Evolutionary conservation across 192 early-diverging fungal species (phyloP).

Genomic region (Glomus cerebriforme): DNA sequence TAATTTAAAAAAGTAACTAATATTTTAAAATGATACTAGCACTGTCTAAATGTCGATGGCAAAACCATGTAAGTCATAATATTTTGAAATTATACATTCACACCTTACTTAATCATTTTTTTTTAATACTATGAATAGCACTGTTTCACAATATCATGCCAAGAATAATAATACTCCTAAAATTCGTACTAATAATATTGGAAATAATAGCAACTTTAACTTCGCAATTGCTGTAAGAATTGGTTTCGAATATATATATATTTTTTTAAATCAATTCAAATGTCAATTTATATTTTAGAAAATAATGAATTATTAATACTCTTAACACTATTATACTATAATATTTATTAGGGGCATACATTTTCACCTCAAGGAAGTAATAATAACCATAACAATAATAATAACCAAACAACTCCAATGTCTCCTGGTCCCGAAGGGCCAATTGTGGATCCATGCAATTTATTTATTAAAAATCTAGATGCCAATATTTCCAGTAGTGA

Average conservation of each 20-base stretch:
- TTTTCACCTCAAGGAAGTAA: conserved; percentile 11
- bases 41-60: background rate
- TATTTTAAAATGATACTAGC: conserved; percentile 3
- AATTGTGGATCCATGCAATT: conserved; percentile 65
- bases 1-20: background rate
- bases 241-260: background rate
- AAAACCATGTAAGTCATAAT: conserved; percentile 31
- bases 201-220: background rate
- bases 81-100: too few species aligned
- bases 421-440: conserved; percentile 28
- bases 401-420: conserved; percentile 3
- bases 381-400: conserved; percentile 12
- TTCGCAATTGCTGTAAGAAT: background rate
- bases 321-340: background rate
- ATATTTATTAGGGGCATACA: conserved; percentile 1
- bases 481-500: conserved; percentile 88
- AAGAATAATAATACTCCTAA: background rate
- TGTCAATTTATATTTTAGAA: too few species aligned
- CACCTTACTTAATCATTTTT: background rate
- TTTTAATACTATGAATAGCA: background rate
- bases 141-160: background rate
- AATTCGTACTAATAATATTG: background rate
- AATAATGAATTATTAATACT: too few species aligned
- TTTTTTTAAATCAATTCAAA: background rate
- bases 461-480: conserved; percentile 98